These are phyloP conservation scores for Sporothrix euskadiensis DNA, from an alignment of 2,329 filamentous ascomycete genomes.

Conservation along the genomic window DNA sequence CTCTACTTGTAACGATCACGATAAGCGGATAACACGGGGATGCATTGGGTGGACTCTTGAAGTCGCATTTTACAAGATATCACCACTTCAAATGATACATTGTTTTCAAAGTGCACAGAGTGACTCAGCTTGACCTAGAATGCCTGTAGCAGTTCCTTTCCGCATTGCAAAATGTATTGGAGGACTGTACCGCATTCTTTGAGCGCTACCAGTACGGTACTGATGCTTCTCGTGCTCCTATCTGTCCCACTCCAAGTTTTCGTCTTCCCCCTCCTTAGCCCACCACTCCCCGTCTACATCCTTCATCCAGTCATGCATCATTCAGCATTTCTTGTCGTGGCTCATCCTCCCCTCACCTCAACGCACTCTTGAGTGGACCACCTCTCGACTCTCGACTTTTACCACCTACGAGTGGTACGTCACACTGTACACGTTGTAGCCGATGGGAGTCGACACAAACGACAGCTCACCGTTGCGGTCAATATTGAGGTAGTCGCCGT, in stretches of 20 bases:
- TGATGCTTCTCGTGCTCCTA: neutral
- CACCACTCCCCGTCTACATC: neutral
- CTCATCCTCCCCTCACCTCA: neutral
- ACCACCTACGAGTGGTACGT: slow-evolving; percentile 32
- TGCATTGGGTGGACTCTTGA: neutral
- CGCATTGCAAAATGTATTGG: neutral
- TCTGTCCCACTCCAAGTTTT: neutral
- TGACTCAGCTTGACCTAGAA: no score
- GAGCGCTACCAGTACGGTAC: neutral
- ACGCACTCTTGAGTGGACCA: neutral
- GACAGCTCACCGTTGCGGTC: slow-evolving; percentile 30
- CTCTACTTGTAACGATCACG: neutral
- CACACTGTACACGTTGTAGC: slow-evolving; percentile 35
- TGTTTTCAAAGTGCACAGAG: neutral
- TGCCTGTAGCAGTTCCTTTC: no score
- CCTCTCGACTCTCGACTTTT: neutral
- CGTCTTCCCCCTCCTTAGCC: neutral
- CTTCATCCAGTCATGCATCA: neutral
- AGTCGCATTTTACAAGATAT: neutral
- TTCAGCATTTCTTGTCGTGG: neutral
- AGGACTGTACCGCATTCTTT: neutral
- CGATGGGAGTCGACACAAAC: slow-evolving; percentile 29
- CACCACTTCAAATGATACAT: neutral
- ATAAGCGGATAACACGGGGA: neutral
- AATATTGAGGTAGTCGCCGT: slow-evolving; percentile 35